These are phyloP conservation scores for Aspergillus ustus DNA, from an alignment of 2,329 filamentous ascomycete genomes.

Conservation along the genomic window DNA sequence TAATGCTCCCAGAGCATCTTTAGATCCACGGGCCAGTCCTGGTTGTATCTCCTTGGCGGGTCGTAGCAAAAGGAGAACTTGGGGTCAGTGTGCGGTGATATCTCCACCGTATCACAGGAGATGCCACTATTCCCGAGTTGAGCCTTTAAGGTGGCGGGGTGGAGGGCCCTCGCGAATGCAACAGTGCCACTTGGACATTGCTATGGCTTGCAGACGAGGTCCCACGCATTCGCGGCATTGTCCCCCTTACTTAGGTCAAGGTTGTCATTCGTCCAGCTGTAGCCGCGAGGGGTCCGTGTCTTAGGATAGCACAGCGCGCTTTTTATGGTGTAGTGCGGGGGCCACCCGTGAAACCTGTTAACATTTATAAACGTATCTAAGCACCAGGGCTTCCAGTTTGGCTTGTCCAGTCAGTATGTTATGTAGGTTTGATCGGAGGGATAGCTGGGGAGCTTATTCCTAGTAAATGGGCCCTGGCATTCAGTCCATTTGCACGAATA, in stretches of 20 bases:
- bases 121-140: background rate
- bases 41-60: constrained; percentile 14
- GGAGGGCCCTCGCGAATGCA: background rate
- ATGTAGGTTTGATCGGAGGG: constrained; percentile 9
- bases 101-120: background rate
- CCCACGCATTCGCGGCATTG: background rate
- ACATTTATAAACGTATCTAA: constrained; percentile 2
- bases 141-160: background rate
- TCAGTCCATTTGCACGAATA: constrained; percentile 5
- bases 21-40: constrained; percentile 35
- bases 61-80: constrained; percentile 16
- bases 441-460: constrained; percentile 7
- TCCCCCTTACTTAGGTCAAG: background rate
- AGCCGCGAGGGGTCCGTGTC: background rate
- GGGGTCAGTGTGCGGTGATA: background rate
- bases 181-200: constrained; percentile 5
- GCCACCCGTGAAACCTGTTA: background rate
- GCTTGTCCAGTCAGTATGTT: constrained; percentile 22
- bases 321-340: constrained; percentile 6
- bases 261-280: constrained; percentile 7
- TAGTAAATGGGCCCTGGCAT: constrained; percentile 25
- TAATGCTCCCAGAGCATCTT: constrained; percentile 29
- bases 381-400: constrained; percentile 16
- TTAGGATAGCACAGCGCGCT: constrained; percentile 22
- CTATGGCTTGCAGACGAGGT: constrained; percentile 1